Conservation (phyloP, 139 green algal species). For the Limnomonas spitsbergensis region DNA sequence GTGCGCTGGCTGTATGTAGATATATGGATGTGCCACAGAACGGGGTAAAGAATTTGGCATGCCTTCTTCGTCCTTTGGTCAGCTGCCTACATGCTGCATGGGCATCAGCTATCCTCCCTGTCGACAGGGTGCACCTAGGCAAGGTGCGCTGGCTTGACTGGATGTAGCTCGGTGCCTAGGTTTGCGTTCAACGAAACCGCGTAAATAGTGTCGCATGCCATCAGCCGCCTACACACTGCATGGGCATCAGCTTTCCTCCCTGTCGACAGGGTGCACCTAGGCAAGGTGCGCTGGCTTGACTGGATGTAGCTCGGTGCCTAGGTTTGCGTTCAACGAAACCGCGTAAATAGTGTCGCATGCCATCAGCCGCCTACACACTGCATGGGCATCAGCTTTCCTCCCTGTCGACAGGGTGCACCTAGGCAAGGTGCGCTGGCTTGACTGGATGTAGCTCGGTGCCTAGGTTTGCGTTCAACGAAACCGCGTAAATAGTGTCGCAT, state of each 20-base stretch:
- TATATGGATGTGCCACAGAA: not conserved
- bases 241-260: not conserved
- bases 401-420: not conserved
- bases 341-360: too few relatives aligned
- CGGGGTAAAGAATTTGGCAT: too few relatives aligned
- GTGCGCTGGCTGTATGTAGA: too few relatives aligned
- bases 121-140: not conserved
- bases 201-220: too few relatives aligned
- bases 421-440: too few relatives aligned
- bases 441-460: too few relatives aligned
- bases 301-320: too few relatives aligned
- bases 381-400: not conserved
- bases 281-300: too few relatives aligned
- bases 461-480: not conserved
- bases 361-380: not conserved
- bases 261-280: not conserved
- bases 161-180: too few relatives aligned
- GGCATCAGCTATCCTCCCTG: not conserved
- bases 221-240: not conserved
- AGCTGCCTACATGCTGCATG: slow-evolving; percentile 5
- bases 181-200: too few relatives aligned
- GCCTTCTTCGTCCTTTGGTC: not conserved
- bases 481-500: too few relatives aligned
- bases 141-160: too few relatives aligned
- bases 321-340: not conserved